Evolutionary conservation across 179 eudicot species (phyloP), one percentile per base, ranked within the genome.

Genomic region (Spinacia oleracea): DNA sequence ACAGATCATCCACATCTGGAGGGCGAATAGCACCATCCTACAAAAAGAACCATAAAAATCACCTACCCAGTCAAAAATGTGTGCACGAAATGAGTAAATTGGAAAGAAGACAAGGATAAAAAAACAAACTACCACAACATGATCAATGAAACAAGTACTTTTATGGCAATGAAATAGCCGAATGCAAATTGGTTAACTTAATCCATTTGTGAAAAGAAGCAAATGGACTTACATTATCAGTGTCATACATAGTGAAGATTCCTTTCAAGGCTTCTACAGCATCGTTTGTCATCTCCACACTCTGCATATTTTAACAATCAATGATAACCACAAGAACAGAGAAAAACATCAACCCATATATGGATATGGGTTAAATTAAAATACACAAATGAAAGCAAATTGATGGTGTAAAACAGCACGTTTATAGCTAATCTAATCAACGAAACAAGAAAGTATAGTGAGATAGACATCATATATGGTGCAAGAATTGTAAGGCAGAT

Each of bases 251-350:
- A 71, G 70, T 67, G 83, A 96, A 96, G 68, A 87, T 84, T 66
- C 88, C 91, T 75, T 62, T 89, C 79, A 96, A 89, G 78, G 85
- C 90, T n/a, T 91, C 99, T 80, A 89, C 42, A 70, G 98, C 97
- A 83, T 88, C 95, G 83, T 59, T 89, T 78, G 97, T 87, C 81
- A 96, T 85, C 92, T 96, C 99, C 86, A 90, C 93, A 79, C 96
- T 89, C 98, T 95, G 83, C 85, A 87, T 53, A 48, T 5, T 18
- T 40, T 42, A 3, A 74, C 70, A 46, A 75, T 45, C 31, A 53
- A 72, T 43, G 55, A 51, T 62, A 67, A 77, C 9, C 50, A 20
- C 53, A 48, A 35, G 29, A 70, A 50, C 74, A n/a, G 32, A 48
- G 53, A 51, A 72, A 72, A 11, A 43, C 42, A 31, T 29, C 27